phyloP scores from a whole-genome alignment of 2,329 filamentous ascomycete genomes.

The Aaosphaeria arxii region DNA sequence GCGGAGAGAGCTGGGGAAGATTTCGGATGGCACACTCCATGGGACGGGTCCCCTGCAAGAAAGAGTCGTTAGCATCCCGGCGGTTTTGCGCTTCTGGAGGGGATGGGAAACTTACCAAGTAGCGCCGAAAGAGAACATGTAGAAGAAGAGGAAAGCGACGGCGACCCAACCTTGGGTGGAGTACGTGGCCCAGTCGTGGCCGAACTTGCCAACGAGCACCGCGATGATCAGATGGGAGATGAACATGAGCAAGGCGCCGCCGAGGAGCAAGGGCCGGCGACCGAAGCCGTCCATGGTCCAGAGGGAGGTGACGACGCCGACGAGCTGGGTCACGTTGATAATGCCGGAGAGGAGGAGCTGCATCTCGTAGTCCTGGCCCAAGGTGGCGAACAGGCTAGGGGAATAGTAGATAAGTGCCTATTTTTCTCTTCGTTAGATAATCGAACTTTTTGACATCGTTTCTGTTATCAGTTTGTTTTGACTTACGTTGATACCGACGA shows the following conservation, averaged over 20 bases:
- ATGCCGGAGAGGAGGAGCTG: slow-evolving; percentile 64
- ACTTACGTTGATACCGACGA: slow-evolving; percentile 19
- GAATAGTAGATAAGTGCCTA: slow-evolving; percentile 57
- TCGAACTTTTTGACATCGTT: slow-evolving; percentile 17
- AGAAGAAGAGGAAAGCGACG: slow-evolving; percentile 61
- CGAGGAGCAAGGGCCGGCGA: slow-evolving; percentile 38
- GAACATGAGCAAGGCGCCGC: slow-evolving; percentile 47
- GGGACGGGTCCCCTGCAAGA: slow-evolving; percentile 42
- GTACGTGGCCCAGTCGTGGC: slow-evolving; percentile 51
- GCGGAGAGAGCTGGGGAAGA: slow-evolving; percentile 60
- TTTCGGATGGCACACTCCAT: slow-evolving; percentile 53
- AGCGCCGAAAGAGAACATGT: slow-evolving; percentile 61
- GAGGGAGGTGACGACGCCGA: slow-evolving; percentile 40
- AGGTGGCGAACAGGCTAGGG: slow-evolving; percentile 58
- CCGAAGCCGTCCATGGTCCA: slow-evolving; percentile 45
- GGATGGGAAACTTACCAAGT: slow-evolving; percentile 45
- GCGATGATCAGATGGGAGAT: slow-evolving; percentile 55
- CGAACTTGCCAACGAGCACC: slow-evolving; percentile 53
- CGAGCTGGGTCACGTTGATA: slow-evolving; percentile 52
- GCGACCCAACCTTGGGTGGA: slow-evolving; percentile 52
- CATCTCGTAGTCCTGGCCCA: slow-evolving; percentile 54
- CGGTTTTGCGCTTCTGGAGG: too few relatives aligned
- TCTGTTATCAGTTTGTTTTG: slow-evolving; percentile 14
- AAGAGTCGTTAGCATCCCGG: too few relatives aligned
- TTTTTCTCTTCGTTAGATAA: too few relatives aligned